phyloP scores from a whole-genome alignment of 2,329 filamentous ascomycete genomes.

The Cryphonectria parasitica region DNA sequence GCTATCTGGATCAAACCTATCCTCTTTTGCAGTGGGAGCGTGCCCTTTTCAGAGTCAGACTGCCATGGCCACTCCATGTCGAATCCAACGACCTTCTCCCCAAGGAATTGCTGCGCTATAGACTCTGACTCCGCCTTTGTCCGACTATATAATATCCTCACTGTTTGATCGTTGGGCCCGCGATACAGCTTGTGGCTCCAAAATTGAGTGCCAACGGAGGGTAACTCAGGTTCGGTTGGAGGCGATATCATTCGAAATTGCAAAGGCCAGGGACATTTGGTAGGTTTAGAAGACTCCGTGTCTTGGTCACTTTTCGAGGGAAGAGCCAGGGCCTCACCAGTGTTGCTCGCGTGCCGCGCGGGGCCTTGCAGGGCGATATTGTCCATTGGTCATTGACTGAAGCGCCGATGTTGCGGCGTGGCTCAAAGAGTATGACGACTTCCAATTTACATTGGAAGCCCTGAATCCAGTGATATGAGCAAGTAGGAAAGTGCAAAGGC shows the following conservation, averaged over 20 bases:
- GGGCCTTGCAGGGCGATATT: background rate
- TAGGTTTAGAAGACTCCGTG: background rate
- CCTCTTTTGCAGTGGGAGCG: constrained; percentile 63
- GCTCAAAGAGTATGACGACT: background rate
- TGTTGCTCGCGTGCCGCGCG: background rate
- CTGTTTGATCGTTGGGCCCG: constrained; percentile 50
- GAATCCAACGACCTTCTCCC: constrained; percentile 77
- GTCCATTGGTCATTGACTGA: background rate
- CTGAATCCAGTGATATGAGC: background rate
- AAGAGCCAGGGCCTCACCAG: background rate
- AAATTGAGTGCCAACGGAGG: constrained; percentile 40
- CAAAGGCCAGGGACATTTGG: constrained; percentile 32
- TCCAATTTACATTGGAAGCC: background rate
- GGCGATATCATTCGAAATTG: constrained; percentile 27
- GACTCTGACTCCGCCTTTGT: constrained; percentile 69
- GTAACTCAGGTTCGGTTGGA: background rate
- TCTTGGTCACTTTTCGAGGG: background rate
- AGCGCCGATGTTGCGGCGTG: too few species aligned
- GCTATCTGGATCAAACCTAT: constrained; percentile 85
- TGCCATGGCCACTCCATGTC: constrained; percentile 82
- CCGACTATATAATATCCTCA: constrained; percentile 78
- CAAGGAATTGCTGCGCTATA: constrained; percentile 67
- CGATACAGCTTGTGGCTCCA: constrained; percentile 74
- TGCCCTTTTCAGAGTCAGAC: constrained; percentile 41
- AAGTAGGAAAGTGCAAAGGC: background rate